A percentile compares a stretch with the other conserved stretches of the same genome.
These are phyloP conservation scores for Claviceps arundinis DNA, from an alignment of 2,329 filamentous ascomycete genomes.

Conservation along the genomic window DNA sequence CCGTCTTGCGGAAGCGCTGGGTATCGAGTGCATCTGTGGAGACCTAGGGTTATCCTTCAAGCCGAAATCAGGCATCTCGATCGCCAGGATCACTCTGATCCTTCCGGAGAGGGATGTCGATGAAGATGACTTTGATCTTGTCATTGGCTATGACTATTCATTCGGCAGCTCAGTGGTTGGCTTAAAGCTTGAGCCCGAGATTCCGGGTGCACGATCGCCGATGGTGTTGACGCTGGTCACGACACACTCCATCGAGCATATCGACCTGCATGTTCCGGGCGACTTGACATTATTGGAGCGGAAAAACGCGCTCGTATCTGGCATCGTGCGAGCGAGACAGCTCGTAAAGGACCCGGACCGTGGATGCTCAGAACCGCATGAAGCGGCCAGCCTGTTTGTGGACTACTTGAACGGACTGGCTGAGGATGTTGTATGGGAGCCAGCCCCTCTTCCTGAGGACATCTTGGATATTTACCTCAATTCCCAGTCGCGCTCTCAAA, in stretches of 20 bases:
- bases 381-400: conserved; percentile 33
- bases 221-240: conserved; percentile 36
- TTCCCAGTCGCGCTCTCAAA: conserved; percentile 24
- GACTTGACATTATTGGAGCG: conserved; percentile 27
- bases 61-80: conserved; percentile 18
- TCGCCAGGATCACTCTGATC: conserved; percentile 29
- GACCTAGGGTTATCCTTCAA: conserved; percentile 14
- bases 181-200: conserved; percentile 3
- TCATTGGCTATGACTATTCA: conserved; percentile 41
- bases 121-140: conserved; percentile 30
- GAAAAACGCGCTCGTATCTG: conserved; percentile 30
- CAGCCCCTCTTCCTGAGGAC: conserved; percentile 31
- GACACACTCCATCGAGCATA: conserved; percentile 41
- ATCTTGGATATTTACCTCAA: conserved; percentile 34
- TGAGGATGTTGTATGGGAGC: conserved; percentile 30
- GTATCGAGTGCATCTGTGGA: conserved; percentile 21
- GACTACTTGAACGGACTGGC: conserved; percentile 27
- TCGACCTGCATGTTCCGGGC: conserved; percentile 31
- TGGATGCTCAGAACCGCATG: conserved; percentile 28
- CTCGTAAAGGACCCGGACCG: conserved; percentile 28
- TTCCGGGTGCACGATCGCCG: conserved; percentile 18
- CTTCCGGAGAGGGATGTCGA: conserved; percentile 26
- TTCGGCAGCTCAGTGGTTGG: conserved; percentile 25
- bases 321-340: conserved; percentile 21
- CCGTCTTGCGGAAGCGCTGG: conserved; percentile 29